These are phyloP conservation scores for Oryza meridionalis DNA, from an alignment of 176 grass and related monocot species.

Conservation along the genomic window DNA sequence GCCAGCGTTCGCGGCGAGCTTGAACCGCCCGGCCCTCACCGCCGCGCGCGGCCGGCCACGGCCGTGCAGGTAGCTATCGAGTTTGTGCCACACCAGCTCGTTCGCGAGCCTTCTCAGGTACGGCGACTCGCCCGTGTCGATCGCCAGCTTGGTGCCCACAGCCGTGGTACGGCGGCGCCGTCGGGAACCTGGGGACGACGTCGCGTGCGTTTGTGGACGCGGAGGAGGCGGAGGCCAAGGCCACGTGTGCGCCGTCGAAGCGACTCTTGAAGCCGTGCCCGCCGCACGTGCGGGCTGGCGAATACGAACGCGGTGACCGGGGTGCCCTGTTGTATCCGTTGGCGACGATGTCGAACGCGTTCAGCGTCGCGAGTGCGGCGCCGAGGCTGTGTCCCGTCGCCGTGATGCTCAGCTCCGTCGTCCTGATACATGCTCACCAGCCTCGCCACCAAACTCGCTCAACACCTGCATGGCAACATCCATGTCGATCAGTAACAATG, in stretches of 20 bases:
- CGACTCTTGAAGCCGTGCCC: slow-evolving; percentile 48
- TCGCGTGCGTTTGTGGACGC: slow-evolving; percentile 55
- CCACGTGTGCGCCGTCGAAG: slow-evolving; percentile 32
- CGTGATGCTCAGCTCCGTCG: slow-evolving; percentile 80
- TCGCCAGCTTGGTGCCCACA: slow-evolving; percentile 54
- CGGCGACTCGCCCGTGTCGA: slow-evolving; percentile 56
- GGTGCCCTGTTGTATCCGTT: slow-evolving; percentile 45
- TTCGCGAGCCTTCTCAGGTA: slow-evolving; percentile 52
- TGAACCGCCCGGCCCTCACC: slow-evolving; percentile 24
- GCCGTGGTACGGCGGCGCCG: slow-evolving; percentile 44
- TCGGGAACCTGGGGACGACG: slow-evolving; percentile 57
- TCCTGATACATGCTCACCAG: slow-evolving; percentile 55
- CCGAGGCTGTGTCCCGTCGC: slow-evolving; percentile 79
- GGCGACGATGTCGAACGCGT: slow-evolving; percentile 67
- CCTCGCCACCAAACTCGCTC: slow-evolving; percentile 57
- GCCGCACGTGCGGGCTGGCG: slow-evolving; percentile 64
- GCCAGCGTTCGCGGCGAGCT: slow-evolving; percentile 52
- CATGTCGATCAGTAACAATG: neutral
- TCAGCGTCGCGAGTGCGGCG: slow-evolving; percentile 67
- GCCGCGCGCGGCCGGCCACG: slow-evolving; percentile 43
- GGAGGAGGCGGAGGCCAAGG: slow-evolving; percentile 41
- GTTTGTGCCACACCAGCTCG: slow-evolving; percentile 51
- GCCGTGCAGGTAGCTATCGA: slow-evolving; percentile 68
- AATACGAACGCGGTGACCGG: slow-evolving; percentile 59
- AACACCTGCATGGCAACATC: slow-evolving; percentile 44